Percentiles rank a stretch among this genome's conserved stretches.
Evolutionary conservation across 2,329 filamentous ascomycete species (phyloP).

Genomic region (Fusarium acutatum): DNA sequence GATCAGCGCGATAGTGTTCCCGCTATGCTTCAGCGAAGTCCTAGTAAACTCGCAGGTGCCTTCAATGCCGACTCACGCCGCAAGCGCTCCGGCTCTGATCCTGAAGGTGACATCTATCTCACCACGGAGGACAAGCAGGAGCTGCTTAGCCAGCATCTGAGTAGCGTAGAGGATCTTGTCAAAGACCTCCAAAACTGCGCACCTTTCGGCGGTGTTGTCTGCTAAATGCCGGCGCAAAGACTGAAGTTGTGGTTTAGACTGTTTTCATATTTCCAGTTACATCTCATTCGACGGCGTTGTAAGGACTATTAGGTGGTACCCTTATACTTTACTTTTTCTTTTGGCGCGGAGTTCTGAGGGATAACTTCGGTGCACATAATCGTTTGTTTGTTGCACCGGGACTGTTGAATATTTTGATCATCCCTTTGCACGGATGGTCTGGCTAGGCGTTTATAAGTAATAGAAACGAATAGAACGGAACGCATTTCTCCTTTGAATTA

Average conservation of each 20-base stretch:
- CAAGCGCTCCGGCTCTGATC: conserved; percentile 47
- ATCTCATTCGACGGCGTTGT: conserved; percentile 22
- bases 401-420: conserved; percentile 34
- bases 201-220: conserved; percentile 72
- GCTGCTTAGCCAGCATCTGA: conserved; percentile 78
- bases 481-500: conserved; percentile 11
- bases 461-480: conserved; percentile 31
- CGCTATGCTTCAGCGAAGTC: conserved; percentile 69
- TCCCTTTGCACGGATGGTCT: conserved; percentile 36
- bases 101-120: conserved; percentile 54
- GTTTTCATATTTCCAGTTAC: not conserved
- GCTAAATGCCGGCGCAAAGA: conserved; percentile 40
- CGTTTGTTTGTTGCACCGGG: conserved; percentile 26
- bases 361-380: conserved; percentile 31
- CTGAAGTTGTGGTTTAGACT: not conserved
- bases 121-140: conserved; percentile 84
- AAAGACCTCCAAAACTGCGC: conserved; percentile 83
- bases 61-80: conserved; percentile 53
- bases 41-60: conserved; percentile 71
- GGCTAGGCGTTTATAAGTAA: conserved; percentile 42
- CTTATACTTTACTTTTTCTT: conserved; percentile 17
- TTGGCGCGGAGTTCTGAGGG: conserved; percentile 40
- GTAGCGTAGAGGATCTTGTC: conserved; percentile 85
- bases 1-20: conserved; percentile 56
- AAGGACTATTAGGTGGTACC: conserved; percentile 18